Conservation (phyloP, 2,329 filamentous ascomycete species). For the Verticillium zaregamsianum region DNA sequence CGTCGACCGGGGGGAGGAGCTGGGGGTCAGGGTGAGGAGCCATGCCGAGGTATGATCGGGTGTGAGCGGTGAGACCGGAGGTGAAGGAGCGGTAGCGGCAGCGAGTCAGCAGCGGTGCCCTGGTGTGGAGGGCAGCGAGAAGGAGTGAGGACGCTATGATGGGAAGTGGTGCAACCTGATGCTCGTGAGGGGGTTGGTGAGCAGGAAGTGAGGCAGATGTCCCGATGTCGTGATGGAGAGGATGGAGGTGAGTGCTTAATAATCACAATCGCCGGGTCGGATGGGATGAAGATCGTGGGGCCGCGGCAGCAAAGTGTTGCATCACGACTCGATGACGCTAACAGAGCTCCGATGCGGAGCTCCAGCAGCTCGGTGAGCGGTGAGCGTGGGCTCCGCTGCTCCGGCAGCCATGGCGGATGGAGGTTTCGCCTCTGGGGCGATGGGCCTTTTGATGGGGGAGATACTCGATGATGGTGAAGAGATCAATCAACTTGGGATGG, state of each 20-base stretch:
- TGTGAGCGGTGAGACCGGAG: neutral
- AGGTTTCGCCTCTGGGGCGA: neutral
- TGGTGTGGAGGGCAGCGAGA: neutral
- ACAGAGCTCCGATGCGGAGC: neutral
- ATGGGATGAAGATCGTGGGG: neutral
- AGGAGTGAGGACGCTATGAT: neutral
- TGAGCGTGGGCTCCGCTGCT: neutral
- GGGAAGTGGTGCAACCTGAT: neutral
- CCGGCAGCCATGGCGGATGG: neutral
- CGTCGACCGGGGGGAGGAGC: slow-evolving; percentile 35
- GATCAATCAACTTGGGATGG: neutral
- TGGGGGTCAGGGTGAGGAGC: slow-evolving; percentile 27
- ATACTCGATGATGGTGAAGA: neutral
- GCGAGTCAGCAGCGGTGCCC: neutral
- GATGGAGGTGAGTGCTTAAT: neutral
- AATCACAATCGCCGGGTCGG: neutral
- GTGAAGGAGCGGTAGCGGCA: neutral
- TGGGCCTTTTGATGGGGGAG: neutral
- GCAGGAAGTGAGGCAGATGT: neutral
- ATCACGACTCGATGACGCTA: neutral
- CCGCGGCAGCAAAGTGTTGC: neutral
- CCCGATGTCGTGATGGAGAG: neutral
- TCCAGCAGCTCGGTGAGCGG: neutral
- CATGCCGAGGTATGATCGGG: slow-evolving; percentile 19
- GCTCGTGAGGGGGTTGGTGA: neutral